phyloP scores from a whole-genome alignment of 2,329 filamentous ascomycete genomes.

The Xylariaceae sp. region DNA sequence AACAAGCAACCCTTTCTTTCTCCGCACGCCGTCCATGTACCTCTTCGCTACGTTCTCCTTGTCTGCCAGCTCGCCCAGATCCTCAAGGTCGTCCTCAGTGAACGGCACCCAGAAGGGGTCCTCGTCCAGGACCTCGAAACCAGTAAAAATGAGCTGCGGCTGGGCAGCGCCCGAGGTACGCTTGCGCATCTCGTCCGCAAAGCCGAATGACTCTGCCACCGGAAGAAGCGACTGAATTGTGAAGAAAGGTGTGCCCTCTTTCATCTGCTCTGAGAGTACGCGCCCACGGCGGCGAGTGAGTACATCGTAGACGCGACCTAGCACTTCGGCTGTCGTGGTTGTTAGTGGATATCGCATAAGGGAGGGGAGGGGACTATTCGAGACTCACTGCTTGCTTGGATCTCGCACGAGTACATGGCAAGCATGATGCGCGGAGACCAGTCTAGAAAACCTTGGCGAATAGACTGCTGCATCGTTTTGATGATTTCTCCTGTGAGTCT shows the following conservation, averaged over 20 bases:
- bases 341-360: slow-evolving; percentile 6
- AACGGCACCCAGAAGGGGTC: slow-evolving; percentile 98
- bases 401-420: slow-evolving; percentile 97
- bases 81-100: slow-evolving; percentile 94
- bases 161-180: slow-evolving; percentile 84
- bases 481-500: slow-evolving; percentile 91
- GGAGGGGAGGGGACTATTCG: background rate
- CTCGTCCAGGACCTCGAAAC: slow-evolving; percentile 88
- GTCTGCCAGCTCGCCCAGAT: slow-evolving; percentile 90
- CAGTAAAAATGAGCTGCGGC: slow-evolving; percentile 89
- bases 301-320: slow-evolving; percentile 94
- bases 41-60: slow-evolving; percentile 92
- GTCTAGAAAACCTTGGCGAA: slow-evolving; percentile 83
- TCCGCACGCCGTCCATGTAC: slow-evolving; percentile 88
- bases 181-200: slow-evolving; percentile 94
- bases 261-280: slow-evolving; percentile 86
- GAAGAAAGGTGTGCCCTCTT: slow-evolving; percentile 94
- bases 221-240: slow-evolving; percentile 85
- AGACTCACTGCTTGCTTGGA: slow-evolving; percentile 78
- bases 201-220: slow-evolving; percentile 93
- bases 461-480: slow-evolving; percentile 78
- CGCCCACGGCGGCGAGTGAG: slow-evolving; percentile 88
- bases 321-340: slow-evolving; percentile 67
- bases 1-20: slow-evolving; percentile 83
- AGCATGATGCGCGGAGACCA: slow-evolving; percentile 95